Percentiles rank a stretch among this genome's conserved stretches.
These are phyloP conservation scores for Lasiosphaeriaceae sp. DNA, from an alignment of 495 filamentous ascomycete species.

Conservation along the genomic window DNA sequence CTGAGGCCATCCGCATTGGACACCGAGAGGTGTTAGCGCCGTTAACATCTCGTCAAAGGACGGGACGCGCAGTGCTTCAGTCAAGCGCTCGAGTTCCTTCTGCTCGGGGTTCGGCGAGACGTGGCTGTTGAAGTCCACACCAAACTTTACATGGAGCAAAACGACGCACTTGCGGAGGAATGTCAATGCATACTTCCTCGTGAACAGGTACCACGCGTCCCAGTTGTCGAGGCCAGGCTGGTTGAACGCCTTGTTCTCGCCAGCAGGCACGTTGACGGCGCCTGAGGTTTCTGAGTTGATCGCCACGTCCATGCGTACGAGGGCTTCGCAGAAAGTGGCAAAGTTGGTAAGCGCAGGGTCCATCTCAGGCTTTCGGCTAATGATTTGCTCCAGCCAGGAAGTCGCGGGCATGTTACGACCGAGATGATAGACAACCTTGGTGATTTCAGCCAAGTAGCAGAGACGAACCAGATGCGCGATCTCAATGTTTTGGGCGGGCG, in stretches of 20 bases:
- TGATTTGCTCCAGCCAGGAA: slow-evolving; percentile 36
- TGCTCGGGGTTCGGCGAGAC: slow-evolving; percentile 60
- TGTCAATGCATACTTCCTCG: slow-evolving; percentile 77
- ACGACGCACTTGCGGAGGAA: slow-evolving; percentile 86
- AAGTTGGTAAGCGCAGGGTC: slow-evolving; percentile 40
- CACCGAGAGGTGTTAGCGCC: slow-evolving; percentile 39
- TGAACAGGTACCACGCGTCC: slow-evolving; percentile 40
- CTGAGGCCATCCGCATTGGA: slow-evolving; percentile 37
- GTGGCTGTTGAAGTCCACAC: slow-evolving; percentile 79
- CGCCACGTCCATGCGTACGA: slow-evolving; percentile 31
- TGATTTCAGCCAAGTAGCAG: slow-evolving; percentile 88
- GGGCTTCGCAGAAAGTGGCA: slow-evolving; percentile 37
- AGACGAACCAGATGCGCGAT: slow-evolving; percentile 79
- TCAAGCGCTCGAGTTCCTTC: slow-evolving; percentile 79
- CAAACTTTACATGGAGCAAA: slow-evolving; percentile 81
- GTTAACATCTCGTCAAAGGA: slow-evolving; percentile 73
- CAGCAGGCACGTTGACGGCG: slow-evolving; percentile 4
- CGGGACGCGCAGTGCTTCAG: slow-evolving; percentile 68
- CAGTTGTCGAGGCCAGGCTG: slow-evolving; percentile 40
- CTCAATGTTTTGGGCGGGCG: slow-evolving; percentile 53
- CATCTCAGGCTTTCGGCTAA: slow-evolving; percentile 22
- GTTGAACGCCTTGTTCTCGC: slow-evolving; percentile 37
- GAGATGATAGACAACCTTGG: slow-evolving; percentile 63
- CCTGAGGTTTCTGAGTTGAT: slow-evolving; percentile 9
- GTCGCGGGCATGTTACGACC: slow-evolving; percentile 40